Evolutionary conservation across 441 rosid genomes (phyloP), one percentile per base, ranked within the genome.

Genomic region (Pelargonium citronellum): DNA sequence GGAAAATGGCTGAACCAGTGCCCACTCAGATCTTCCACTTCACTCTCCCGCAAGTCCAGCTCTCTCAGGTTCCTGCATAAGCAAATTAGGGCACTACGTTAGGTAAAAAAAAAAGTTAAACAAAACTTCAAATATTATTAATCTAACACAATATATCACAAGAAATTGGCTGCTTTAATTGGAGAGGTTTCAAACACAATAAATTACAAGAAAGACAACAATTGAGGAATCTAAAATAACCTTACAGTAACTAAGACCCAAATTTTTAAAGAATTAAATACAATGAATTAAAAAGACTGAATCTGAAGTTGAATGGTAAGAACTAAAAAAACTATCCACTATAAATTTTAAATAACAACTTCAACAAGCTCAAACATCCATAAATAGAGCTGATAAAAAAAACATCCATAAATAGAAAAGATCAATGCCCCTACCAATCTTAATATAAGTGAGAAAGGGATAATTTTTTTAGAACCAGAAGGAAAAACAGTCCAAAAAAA

Each of bases 11-110:
- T 88, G 15, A 93, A 79, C 98, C 98, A 93, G 66, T 89, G 95
- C 70, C 95, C 91, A 76, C 92, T 85, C 39, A 85, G 83, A 80
- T 93, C 98, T 64, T 91, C 96, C 20, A 93, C 80, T 62, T 93
- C 97, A 74, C 88, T 91, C 79, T 93, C 98, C 83, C 90, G 96
- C 86, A 93, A 86, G 79, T 93, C 98, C 74, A 93, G 89, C 83
- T 93, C 98, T 68, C 79, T 83, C 51, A 93, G 89, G 71, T 37
- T 76, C 87, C 98, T 93, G 81, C 64, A 69, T 74, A 34, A 67
- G 34, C 43, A 73, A 3, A 34, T 2, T 37, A 3, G 30, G 46
- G 17, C 43, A 22, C 0, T 61, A 37, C 15, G 8, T 5, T 5
- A 53, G 17, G 60, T 15, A 5, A 5, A 7, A 55, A 16, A 17